These are phyloP conservation scores for Trametes elegans DNA, from an alignment of 768 basidiomycete genomes.

Conservation along the genomic window DNA sequence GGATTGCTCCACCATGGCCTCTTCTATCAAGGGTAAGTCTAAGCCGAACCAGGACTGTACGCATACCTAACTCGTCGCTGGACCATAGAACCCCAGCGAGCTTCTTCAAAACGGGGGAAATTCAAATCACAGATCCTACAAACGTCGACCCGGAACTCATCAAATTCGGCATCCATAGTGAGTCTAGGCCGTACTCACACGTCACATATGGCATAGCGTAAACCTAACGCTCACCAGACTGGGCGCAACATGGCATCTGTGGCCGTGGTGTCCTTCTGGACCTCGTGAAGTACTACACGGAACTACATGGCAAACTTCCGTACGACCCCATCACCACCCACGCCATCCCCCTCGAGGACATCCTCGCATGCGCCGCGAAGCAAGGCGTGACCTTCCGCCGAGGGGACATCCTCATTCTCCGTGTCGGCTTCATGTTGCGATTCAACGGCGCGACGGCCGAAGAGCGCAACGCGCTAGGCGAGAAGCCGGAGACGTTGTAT, in stretches of 20 bases:
- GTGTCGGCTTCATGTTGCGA: constrained; percentile 61
- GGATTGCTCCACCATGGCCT: constrained; percentile 50
- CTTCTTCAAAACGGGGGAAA: constrained; percentile 42
- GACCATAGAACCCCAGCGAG: constrained; percentile 40
- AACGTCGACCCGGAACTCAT: constrained; percentile 43
- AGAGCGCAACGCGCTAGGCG: constrained; percentile 44
- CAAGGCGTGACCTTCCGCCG: constrained; percentile 59
- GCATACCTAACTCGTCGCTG: background rate
- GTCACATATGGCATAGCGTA: background rate
- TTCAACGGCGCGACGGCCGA: constrained; percentile 42
- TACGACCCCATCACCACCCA: constrained; percentile 64
- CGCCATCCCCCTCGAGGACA: constrained; percentile 47
- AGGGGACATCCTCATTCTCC: constrained; percentile 59
- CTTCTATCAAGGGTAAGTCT: constrained; percentile 59
- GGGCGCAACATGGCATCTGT: constrained; percentile 68
- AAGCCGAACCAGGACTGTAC: background rate
- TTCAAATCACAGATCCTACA: constrained; percentile 47
- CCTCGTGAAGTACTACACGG: constrained; percentile 51
- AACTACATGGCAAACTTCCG: constrained; percentile 39
- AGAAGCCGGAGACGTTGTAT: constrained; percentile 49
- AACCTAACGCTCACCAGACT: constrained; percentile 41
- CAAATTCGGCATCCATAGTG: constrained; percentile 67
- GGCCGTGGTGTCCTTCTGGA: constrained; percentile 68
- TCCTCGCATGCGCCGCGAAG: constrained; percentile 55
- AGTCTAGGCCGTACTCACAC: constrained; percentile 23